Conservation (phyloP, 495 filamentous ascomycete species). For the Bryoglossum gracile region DNA sequence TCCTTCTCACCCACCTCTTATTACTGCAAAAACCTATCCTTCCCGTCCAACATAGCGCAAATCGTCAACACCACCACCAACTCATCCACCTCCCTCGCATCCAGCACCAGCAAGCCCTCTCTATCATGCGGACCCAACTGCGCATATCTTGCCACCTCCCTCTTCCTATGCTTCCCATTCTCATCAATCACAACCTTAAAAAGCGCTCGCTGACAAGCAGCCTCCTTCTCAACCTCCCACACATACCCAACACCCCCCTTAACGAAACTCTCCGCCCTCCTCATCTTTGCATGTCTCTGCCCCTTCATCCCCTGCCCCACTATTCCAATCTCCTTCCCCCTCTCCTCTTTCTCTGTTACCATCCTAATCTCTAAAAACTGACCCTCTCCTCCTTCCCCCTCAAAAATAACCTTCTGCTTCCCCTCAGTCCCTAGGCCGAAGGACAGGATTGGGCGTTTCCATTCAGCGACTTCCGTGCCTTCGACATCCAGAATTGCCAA, state of each 20-base stretch:
- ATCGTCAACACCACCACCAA: slow-evolving; percentile 7
- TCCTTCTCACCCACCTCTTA: too few relatives aligned
- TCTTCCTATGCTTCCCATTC: slow-evolving; percentile 1
- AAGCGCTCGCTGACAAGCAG: not conserved
- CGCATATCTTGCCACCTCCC: slow-evolving; percentile 9
- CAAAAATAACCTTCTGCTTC: not conserved
- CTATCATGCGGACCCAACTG: not conserved
- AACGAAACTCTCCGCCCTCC: not conserved
- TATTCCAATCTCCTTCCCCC: not conserved
- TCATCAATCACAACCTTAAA: slow-evolving; percentile 5
- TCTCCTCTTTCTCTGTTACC: not conserved
- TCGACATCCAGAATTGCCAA: slow-evolving; percentile 3
- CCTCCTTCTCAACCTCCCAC: slow-evolving; percentile 2
- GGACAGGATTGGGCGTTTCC: not conserved
- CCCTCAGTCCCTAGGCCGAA: not conserved
- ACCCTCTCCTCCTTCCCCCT: not conserved
- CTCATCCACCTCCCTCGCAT: slow-evolving; percentile 8
- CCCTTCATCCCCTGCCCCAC: not conserved
- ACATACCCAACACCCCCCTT: slow-evolving; percentile 4
- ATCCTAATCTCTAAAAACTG: not conserved
- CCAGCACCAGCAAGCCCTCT: slow-evolving; percentile 7
- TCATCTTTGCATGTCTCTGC: not conserved
- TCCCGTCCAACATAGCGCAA: slow-evolving; percentile 6
- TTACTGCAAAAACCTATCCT: slow-evolving; percentile 5
- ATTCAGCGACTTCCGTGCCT: slow-evolving; percentile 4